Evolutionary conservation across 2,329 filamentous ascomycete genomes (phyloP).

Genomic region (Colletotrichum sublineola): DNA sequence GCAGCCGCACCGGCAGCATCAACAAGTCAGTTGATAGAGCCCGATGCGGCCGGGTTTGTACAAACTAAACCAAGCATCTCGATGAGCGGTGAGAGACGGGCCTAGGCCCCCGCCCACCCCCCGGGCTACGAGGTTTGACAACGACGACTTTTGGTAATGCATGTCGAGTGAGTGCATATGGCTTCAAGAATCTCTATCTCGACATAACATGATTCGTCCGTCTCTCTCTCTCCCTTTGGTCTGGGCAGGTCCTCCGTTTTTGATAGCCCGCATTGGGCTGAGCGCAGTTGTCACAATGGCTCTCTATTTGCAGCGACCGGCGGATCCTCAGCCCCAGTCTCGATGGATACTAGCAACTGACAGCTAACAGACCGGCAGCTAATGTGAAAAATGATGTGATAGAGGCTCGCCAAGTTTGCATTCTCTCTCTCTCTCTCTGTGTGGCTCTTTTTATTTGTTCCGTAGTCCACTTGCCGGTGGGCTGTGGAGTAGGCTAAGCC

Average conservation of each 20-base stretch:
- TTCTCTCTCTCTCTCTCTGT: too few species aligned
- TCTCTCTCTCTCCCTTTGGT: not conserved
- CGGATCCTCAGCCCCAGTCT: not conserved
- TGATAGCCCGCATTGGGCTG: conserved; percentile 3
- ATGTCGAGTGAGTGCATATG: not conserved
- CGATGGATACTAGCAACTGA: conserved; percentile 1
- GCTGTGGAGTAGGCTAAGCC: not conserved
- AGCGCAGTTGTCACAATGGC: conserved; percentile 1
- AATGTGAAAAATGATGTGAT: not conserved
- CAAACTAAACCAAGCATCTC: not conserved
- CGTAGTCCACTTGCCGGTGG: not conserved
- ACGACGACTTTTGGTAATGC: not conserved
- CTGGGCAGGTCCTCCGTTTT: not conserved
- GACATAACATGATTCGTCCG: not conserved
- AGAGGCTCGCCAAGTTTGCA: conserved; percentile 1
- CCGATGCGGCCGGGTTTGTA: not conserved
- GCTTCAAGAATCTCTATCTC: not conserved
- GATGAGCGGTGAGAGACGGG: conserved; percentile 5
- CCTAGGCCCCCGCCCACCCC: not conserved
- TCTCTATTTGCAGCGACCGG: not conserved
- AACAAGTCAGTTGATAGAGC: conserved; percentile 10
- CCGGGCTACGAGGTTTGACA: not conserved
- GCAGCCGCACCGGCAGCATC: not conserved
- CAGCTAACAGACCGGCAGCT: not conserved
- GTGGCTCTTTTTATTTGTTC: not conserved